Evolutionary conservation across 1,284 basidiomycete genomes (phyloP).

Genomic region (Apiotrichum sp.): DNA sequence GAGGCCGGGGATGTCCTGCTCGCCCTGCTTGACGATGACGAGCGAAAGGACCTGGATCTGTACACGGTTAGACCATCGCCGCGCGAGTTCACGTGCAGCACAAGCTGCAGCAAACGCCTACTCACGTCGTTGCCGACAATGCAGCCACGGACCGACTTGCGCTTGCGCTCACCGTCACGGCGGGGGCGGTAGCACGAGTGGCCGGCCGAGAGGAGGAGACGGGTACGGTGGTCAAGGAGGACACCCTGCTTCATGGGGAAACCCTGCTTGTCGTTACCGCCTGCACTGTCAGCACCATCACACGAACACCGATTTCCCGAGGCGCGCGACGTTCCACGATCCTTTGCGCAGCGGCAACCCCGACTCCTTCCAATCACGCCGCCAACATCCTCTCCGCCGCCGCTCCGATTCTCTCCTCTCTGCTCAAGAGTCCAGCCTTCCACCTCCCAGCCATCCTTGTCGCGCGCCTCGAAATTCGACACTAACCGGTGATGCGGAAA

Average conservation of each 20-base stretch:
- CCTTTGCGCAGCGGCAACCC: too few relatives aligned
- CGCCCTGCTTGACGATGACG: constrained; percentile 96
- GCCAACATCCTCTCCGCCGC: neutral
- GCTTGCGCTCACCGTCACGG: constrained; percentile 91
- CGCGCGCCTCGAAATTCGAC: constrained; percentile 47
- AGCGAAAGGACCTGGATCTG: constrained; percentile 84
- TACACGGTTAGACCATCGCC: neutral
- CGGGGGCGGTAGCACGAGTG: constrained; percentile 97
- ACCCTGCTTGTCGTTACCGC: constrained; percentile 50
- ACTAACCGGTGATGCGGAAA: constrained; percentile 85
- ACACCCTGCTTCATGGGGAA: constrained; percentile 92
- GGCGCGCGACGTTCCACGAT: constrained; percentile 32
- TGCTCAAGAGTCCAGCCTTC: neutral
- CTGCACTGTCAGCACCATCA: constrained; percentile 9
- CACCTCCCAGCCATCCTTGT: neutral
- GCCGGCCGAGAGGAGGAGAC: constrained; percentile 86
- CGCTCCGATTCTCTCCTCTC: neutral
- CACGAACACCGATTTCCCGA: neutral
- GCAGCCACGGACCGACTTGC: constrained; percentile 97
- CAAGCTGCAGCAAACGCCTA: neutral
- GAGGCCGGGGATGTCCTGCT: constrained; percentile 81
- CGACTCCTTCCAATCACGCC: too few relatives aligned
- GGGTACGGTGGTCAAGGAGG: constrained; percentile 87
- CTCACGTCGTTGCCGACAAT: constrained; percentile 82
- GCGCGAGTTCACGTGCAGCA: neutral